These are phyloP conservation scores for Ustilago trichophora DNA, from an alignment of 1,284 basidiomycete genomes.

Conservation along the genomic window DNA sequence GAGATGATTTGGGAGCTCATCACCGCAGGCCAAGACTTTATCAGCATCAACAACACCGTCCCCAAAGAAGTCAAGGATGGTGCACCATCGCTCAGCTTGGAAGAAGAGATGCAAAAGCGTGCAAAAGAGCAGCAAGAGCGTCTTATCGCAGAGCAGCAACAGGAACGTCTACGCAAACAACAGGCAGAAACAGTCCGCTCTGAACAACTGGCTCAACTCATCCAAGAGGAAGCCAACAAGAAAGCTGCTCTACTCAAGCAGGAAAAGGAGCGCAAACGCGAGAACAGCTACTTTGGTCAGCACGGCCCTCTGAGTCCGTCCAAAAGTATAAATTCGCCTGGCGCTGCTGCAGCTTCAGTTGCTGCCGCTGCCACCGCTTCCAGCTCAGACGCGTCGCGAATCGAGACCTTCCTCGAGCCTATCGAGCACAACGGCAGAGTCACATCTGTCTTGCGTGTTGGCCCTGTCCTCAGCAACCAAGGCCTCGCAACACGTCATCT, in stretches of 20 bases:
- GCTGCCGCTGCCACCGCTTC: constrained; percentile 2
- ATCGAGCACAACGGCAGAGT: constrained; percentile 45
- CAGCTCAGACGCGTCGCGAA: constrained; percentile 13
- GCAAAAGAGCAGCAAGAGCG: constrained; percentile 49
- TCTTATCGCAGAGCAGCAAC: constrained; percentile 25
- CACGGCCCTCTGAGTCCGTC: constrained; percentile 21
- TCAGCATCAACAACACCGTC: constrained; percentile 50
- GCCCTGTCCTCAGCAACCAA: constrained; percentile 44
- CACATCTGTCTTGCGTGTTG: constrained; percentile 45
- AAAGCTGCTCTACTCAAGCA: constrained; percentile 48
- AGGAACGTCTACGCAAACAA: constrained; percentile 31
- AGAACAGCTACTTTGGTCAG: constrained; percentile 31
- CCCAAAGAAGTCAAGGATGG: constrained; percentile 37
- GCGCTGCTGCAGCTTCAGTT: neutral
- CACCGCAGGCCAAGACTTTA: constrained; percentile 55
- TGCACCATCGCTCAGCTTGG: constrained; percentile 51
- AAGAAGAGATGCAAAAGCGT: constrained; percentile 61
- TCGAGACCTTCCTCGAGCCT: constrained; percentile 55
- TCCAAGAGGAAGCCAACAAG: constrained; percentile 53
- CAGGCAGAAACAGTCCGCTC: constrained; percentile 51
- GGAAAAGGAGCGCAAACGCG: constrained; percentile 47
- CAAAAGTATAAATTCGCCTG: constrained; percentile 3
- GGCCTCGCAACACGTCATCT: constrained; percentile 46
- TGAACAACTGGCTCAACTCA: constrained; percentile 52
- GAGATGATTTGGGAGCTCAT: constrained; percentile 67